Evolutionary conservation across 495 filamentous ascomycete species (phyloP).

Genomic region (Pyronema domesticum): DNA sequence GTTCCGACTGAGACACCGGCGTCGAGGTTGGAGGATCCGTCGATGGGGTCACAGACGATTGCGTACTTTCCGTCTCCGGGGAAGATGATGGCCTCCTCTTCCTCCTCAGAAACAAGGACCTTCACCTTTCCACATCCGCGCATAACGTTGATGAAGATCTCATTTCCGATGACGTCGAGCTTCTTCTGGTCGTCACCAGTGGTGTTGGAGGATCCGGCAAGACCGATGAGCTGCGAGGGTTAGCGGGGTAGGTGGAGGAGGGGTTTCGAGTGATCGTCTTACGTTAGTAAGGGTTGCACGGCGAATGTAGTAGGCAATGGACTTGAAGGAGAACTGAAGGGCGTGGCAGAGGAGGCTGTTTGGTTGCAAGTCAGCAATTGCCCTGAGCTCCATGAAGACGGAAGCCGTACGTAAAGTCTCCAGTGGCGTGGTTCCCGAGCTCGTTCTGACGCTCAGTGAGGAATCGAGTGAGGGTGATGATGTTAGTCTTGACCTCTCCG

Average conservation of each 20-base stretch:
- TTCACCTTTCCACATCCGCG: conserved; percentile 73
- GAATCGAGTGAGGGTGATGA: conserved; percentile 85
- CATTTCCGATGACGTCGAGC: conserved; percentile 96
- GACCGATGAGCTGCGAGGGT: conserved; percentile 46
- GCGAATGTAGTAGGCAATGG: conserved; percentile 95
- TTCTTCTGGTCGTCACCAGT: conserved; percentile 99
- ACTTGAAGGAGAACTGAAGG: conserved; percentile 98
- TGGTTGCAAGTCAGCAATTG: not conserved
- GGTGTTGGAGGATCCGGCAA: conserved; percentile 84
- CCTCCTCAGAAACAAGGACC: conserved; percentile 87
- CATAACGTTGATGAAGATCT: conserved; percentile 92
- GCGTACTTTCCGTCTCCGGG: conserved; percentile 78
- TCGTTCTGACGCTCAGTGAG: conserved; percentile 92
- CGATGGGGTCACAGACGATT: conserved; percentile 93
- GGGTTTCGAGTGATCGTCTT: conserved; percentile 7
- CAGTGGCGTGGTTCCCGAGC: conserved; percentile 53
- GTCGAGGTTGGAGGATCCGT: conserved; percentile 93
- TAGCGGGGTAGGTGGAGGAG: not conserved
- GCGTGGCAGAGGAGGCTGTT: conserved; percentile 82
- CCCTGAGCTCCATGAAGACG: conserved; percentile 2
- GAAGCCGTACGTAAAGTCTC: conserved; percentile 76
- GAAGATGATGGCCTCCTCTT: conserved; percentile 81
- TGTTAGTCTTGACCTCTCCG: conserved; percentile 73
- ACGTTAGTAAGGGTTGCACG: conserved; percentile 87
- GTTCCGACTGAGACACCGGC: conserved; percentile 96